These are phyloP conservation scores for Infundibulicybe gibba DNA, from an alignment of 768 basidiomycete genomes.

Conservation along the genomic window DNA sequence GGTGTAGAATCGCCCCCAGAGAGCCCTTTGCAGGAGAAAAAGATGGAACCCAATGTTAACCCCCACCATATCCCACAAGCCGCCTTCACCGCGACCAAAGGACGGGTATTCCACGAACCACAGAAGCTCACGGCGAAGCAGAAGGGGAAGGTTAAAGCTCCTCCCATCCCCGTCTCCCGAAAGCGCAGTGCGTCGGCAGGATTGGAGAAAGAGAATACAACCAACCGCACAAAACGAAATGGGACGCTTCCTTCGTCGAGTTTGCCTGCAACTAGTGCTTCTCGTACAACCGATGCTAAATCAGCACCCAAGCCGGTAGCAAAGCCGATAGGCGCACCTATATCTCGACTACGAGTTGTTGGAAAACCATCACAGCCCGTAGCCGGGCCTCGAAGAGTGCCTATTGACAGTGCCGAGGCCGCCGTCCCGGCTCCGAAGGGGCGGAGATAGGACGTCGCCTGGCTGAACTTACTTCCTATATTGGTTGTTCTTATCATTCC, in stretches of 20 bases:
- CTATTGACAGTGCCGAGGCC: slow-evolving; percentile 63
- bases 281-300: slow-evolving; percentile 8
- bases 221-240: slow-evolving; percentile 13
- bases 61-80: not conserved
- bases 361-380: slow-evolving; percentile 28
- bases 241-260: slow-evolving; percentile 5
- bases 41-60: slow-evolving; percentile 28
- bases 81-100: slow-evolving; percentile 12
- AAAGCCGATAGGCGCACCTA: slow-evolving; percentile 2
- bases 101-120: slow-evolving; percentile 24
- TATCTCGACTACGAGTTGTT: slow-evolving; percentile 16
- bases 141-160: slow-evolving; percentile 34
- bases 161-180: slow-evolving; percentile 31
- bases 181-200: slow-evolving; percentile 12
- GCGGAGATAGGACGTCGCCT: slow-evolving; percentile 32
- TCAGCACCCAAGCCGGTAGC: too few relatives aligned
- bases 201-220: slow-evolving; percentile 33
- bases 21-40: slow-evolving; percentile 53
- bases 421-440: slow-evolving; percentile 38
- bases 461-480: too few relatives aligned
- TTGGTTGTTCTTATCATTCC: too few relatives aligned
- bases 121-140: slow-evolving; percentile 31
- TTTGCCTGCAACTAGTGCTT: slow-evolving; percentile 15
- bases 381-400: slow-evolving; percentile 62
- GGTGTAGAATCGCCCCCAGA: slow-evolving; percentile 43